Evolutionary conservation across 1,139 yeast species (phyloP), one percentile per base, ranked within the genome.

Genomic region (Pneumocystis jirovecii): DNA sequence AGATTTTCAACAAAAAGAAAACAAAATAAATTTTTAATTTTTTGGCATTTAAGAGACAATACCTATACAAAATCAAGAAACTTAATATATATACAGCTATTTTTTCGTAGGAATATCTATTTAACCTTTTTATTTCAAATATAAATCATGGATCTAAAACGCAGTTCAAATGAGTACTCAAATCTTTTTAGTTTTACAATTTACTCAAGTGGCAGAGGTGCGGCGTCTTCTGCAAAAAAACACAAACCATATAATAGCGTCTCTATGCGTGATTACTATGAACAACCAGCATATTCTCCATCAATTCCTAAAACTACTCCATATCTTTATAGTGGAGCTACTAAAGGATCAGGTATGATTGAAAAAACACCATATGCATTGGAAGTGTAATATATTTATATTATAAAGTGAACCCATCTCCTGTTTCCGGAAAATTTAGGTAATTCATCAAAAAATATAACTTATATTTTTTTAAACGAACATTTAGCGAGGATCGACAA

Each of bases 401-500:
- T 25, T 25, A 2, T 17, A 12, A 21, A 50, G 57, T 6, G 8
- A 25, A 15, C 21, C 6, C 57, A 3, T 15, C 34, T n/a, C n/a
- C 15, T 1, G 12, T 1, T 25, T 10, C n/a, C 1, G 57, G 57
- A 17, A 50, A 50, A 25, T 25, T n/a, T 3, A 12, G 34, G 57
- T 50, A 50, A 50, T 25, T 50, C 12, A 19, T 25, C n/a, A 7
- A 50, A 25, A 34, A 37, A 25, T 50, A 15, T 25, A 25, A 25
- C 5, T 50, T 10, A 19, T 40, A 39, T n/a, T 50, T 6, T 50
- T 25, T 12, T 50, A 25, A 25, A 50, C 7, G 10, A 15, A 25
- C 21, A 21, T 8, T 25, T 8, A 50, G 61, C 21, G 64, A 61
- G 1, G 61, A 62, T 35, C 42, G 65, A 31, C 65, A 63, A 39